These are phyloP conservation scores for Dendrothele bispora DNA, from an alignment of 768 basidiomycete genomes.

Conservation along the genomic window DNA sequence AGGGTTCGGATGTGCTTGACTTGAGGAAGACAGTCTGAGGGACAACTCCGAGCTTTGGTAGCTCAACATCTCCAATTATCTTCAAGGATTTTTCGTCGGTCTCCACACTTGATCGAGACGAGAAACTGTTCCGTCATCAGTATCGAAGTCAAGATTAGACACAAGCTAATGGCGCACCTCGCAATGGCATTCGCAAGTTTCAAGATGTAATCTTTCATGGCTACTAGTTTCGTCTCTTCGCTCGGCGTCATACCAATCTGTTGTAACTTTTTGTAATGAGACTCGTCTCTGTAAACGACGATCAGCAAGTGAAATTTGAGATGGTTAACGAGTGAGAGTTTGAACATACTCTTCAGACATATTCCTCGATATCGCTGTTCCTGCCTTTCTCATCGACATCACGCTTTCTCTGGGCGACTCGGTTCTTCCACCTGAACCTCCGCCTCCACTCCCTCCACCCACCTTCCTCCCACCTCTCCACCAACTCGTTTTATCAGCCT, in stretches of 20 bases:
- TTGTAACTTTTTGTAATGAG: slow-evolving; percentile 73
- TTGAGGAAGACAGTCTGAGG: slow-evolving; percentile 91
- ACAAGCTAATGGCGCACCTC: slow-evolving; percentile 47
- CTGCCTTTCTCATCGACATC: slow-evolving; percentile 57
- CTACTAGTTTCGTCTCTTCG: slow-evolving; percentile 85
- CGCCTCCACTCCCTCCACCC: no score
- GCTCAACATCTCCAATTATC: slow-evolving; percentile 65
- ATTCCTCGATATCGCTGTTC: slow-evolving; percentile 44
- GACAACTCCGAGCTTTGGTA: slow-evolving; percentile 86
- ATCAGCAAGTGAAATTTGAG: neutral
- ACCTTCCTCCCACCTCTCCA: slow-evolving; percentile 59
- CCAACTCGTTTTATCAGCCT: slow-evolving; percentile 74
- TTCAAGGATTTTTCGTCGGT: slow-evolving; percentile 61
- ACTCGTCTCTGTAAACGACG: slow-evolving; percentile 61
- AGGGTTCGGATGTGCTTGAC: slow-evolving; percentile 42
- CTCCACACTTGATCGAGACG: slow-evolving; percentile 62
- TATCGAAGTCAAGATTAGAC: neutral
- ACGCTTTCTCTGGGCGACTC: slow-evolving; percentile 78
- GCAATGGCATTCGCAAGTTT: slow-evolving; percentile 80
- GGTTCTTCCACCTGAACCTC: slow-evolving; percentile 45
- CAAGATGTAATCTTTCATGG: slow-evolving; percentile 85
- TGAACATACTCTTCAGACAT: slow-evolving; percentile 77
- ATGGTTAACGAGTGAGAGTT: neutral
- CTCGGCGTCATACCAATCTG: slow-evolving; percentile 81
- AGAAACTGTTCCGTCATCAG: slow-evolving; percentile 47